Base-by-base conservation (phyloP, 169 alveolate genomes). In the Cyclospora cayetanensis region DNA sequence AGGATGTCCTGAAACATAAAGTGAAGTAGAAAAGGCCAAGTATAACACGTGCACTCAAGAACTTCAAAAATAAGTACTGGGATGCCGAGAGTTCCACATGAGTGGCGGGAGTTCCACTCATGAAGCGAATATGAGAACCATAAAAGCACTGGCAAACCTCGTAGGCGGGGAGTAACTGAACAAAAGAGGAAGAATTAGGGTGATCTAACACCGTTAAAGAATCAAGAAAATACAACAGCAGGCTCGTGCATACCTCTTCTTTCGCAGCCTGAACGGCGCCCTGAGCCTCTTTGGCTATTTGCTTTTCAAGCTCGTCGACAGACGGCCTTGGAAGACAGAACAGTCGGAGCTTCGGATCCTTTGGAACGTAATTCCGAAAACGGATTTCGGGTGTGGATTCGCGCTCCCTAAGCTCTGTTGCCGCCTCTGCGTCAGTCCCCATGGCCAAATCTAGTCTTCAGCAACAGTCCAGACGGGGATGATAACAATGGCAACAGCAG, bases 351-450 rank as follows among this genome's bases (percentile, higher is more conserved):
- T 82, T 91, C 31, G 77, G 87, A 46, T 92, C 93, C 25, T 90
- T 83, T 18, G 96, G 96, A 65, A 92, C 89, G 89, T 94, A 94
- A 70, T 94, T 94, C 34, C 93, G 93, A 77, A 94, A 94, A 3
- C 84, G 84, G 37, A 70, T 27, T 29, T 29, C 46, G 4, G 52
- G 43, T 1, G 52, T 35, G 2, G 46, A 12, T 5, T 31, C 41
- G 4, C 41, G 22, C 4, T 3, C 22, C 18, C 52, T 1, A 29
- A 25, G 12, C 46, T 27, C 70, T 20, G 34, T 22, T 9, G 29
- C 70, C 34, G 70, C 82, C 52, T 70, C 82, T 15, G 31, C 55
- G 15, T 70, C 82, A 5, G 22, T 37, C 46, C 82, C 82, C 82
- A 70, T 70, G 11, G 82, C 82, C 2, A 4, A 55, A 55, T 7